Conservation (phyloP, 495 filamentous ascomycete genomes). For the Aspergillus campestris region DNA sequence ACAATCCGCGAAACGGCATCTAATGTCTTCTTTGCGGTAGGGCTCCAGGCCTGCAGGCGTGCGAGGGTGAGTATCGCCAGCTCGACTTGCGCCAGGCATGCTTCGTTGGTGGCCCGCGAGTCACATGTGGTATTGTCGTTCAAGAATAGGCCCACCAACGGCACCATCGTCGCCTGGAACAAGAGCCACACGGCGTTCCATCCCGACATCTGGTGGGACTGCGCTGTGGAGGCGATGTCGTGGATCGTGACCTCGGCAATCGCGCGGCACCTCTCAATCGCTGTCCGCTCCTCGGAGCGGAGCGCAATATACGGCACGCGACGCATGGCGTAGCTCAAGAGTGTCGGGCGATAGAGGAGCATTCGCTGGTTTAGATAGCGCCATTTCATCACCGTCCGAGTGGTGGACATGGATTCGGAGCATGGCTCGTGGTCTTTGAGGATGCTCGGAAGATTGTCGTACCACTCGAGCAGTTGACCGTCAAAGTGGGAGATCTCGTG, state of each 20-base stretch:
- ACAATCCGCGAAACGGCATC: constrained; percentile 64
- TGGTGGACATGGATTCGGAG: constrained; percentile 59
- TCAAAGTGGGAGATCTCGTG: constrained; percentile 60
- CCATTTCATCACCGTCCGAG: constrained; percentile 74
- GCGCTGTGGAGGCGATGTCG: constrained; percentile 59
- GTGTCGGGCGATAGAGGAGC: constrained; percentile 66
- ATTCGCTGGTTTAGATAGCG: constrained; percentile 71
- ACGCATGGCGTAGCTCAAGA: constrained; percentile 63
- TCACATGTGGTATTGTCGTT: constrained; percentile 47
- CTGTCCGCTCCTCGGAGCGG: constrained; percentile 56
- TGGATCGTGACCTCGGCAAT: constrained; percentile 63
- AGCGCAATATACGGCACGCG: constrained; percentile 50
- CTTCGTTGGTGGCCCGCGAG: constrained; percentile 43
- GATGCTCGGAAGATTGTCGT: constrained; percentile 60
- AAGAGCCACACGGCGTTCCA: constrained; percentile 82
- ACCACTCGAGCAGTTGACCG: constrained; percentile 60
- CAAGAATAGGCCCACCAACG: constrained; percentile 63
- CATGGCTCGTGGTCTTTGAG: constrained; percentile 61
- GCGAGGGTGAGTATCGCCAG: constrained; percentile 59
- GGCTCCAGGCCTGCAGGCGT: constrained; percentile 60
- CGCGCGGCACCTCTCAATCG: constrained; percentile 59
- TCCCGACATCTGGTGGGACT: constrained; percentile 64
- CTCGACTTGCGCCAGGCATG: constrained; percentile 51
- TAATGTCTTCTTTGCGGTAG: constrained; percentile 58
- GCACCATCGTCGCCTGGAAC: constrained; percentile 73